Evolutionary conservation across 1,139 yeast genomes (phyloP), one percentile per base, ranked within the genome.

Genomic region (Sugiyamaella novakii): DNA sequence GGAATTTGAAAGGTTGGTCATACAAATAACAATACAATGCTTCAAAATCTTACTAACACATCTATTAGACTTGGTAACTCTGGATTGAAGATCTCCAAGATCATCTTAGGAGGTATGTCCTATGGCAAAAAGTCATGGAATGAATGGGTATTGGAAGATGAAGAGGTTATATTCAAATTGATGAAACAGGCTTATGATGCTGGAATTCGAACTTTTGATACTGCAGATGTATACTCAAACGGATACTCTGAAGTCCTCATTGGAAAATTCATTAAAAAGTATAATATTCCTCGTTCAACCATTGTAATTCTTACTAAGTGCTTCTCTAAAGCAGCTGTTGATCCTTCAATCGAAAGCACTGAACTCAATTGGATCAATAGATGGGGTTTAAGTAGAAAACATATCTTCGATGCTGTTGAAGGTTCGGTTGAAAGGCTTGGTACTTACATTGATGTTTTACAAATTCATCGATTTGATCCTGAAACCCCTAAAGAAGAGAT

Each of bases 371-470:
- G 61, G 43, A 52, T 70, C 51, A 74, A 74, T 49, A 61, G 66
- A 2, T 53, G 58, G 43, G 81, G 83, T 0, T 62, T 77, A 31
- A 77, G 82, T 1, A 65, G 82, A 54, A 78, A 77, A 55, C 80
- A 78, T 59, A 74, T 80, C 27, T 55, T 78, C 27, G 81, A 77
- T 57, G 80, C 81, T 1, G 78, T 69, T 17, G 69, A 73, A 42
- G 74, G 61, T 1, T 75, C 80, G 3, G 73, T 73, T n/a, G 65
- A 77, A 44, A 70, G 95, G 51, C 73, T 88, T 49, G 66, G 78
- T 12, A 84, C 95, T 0, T 86, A 86, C 62, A 68, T 88, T 55
- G 96, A 88, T 65, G 72, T 87, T 56, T 86, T 87, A 1, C 87
- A 85, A 66, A 72, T 87, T 63, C 96, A 87, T 66, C 67, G 83